phyloP scores from a whole-genome alignment of 768 basidiomycete species.

The Russula foetens region DNA sequence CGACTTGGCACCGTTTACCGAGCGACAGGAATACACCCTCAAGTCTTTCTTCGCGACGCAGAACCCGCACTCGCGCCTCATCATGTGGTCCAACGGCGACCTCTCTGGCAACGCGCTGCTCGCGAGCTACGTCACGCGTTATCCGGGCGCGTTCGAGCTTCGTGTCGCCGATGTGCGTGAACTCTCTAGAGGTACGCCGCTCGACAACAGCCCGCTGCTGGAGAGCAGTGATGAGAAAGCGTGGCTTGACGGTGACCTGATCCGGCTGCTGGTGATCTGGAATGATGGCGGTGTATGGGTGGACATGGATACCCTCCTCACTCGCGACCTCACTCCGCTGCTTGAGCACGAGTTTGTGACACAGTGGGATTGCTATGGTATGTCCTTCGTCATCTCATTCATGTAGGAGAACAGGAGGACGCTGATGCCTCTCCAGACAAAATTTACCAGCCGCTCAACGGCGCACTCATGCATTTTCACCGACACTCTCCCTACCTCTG shows the following conservation, averaged over 20 bases:
- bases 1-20: slow-evolving; percentile 74
- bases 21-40: slow-evolving; percentile 84
- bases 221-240: slow-evolving; percentile 64
- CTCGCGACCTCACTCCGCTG: slow-evolving; percentile 77
- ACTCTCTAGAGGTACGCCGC: slow-evolving; percentile 68
- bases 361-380: slow-evolving; percentile 98
- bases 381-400: slow-evolving; percentile 20
- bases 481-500: slow-evolving; percentile 92
- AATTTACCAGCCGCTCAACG: slow-evolving; percentile 47
- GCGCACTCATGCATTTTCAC: slow-evolving; percentile 90
- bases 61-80: slow-evolving; percentile 50
- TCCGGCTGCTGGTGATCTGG: slow-evolving; percentile 86
- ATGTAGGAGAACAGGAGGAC: too few species aligned
- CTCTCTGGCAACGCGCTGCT: slow-evolving; percentile 49
- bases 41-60: slow-evolving; percentile 95
- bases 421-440: slow-evolving; percentile 13
- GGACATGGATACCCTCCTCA: slow-evolving; percentile 94
- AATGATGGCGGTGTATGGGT: slow-evolving; percentile 91
- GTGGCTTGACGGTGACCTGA: slow-evolving; percentile 92
- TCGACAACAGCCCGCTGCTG: slow-evolving; percentile 59
- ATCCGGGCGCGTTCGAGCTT: slow-evolving; percentile 66
- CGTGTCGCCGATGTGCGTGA: slow-evolving; percentile 55
- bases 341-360: slow-evolving; percentile 95
- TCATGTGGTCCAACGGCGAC: slow-evolving; percentile 92
- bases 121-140: slow-evolving; percentile 46